Conservation (phyloP, 306 rosid genomes). For the Prunus mongolica region DNA sequence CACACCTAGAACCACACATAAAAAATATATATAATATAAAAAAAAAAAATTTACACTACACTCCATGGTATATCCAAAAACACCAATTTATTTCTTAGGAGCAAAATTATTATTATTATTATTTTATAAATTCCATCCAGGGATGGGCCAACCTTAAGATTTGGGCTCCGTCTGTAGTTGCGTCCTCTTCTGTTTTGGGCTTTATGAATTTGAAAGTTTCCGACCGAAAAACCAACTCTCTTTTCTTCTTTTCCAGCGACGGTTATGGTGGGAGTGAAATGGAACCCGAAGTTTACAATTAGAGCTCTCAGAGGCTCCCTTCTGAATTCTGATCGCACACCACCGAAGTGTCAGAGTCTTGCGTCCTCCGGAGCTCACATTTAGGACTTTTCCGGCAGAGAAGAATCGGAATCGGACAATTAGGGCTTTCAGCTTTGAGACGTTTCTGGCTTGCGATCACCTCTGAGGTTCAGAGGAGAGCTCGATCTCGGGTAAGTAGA, state of each 20-base stretch:
- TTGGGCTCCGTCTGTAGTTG: background rate
- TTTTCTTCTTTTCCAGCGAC: background rate
- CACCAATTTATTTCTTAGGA: too few species aligned
- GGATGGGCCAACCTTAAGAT: background rate
- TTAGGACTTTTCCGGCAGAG: background rate
- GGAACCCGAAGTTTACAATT: background rate
- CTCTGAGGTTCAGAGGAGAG: background rate
- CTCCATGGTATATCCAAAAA: too few species aligned
- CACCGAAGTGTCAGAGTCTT: background rate
- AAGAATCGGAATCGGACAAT: background rate
- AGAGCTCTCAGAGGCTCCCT: background rate
- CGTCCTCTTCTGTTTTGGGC: background rate
- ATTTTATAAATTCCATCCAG: too few species aligned
- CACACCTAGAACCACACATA: too few species aligned
- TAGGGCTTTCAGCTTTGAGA: background rate
- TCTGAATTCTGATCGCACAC: background rate
- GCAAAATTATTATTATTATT: too few species aligned
- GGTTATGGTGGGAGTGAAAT: background rate
- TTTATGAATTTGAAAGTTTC: background rate
- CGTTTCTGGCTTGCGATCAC: background rate
- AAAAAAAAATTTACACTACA: too few species aligned
- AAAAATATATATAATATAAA: too few species aligned
- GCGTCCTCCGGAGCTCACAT: background rate
- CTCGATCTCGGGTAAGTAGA: constrained; percentile 12
- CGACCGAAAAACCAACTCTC: background rate